These are phyloP conservation scores for Boeremia lycopersici DNA, from an alignment of 2,329 filamentous ascomycete species.

Conservation along the genomic window DNA sequence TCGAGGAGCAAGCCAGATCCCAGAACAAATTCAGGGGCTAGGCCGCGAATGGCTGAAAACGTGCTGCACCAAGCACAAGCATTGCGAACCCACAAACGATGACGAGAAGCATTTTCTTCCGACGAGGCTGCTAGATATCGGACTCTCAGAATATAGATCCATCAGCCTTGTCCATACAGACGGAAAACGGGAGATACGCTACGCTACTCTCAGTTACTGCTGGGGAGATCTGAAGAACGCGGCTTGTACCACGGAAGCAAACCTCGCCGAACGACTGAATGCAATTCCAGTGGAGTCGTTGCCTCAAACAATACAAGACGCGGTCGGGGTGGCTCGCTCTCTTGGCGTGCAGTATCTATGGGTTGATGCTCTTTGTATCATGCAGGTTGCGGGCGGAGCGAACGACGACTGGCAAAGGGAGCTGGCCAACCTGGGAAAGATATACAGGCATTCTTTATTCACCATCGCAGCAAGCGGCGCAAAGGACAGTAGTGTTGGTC, in stretches of 20 bases:
- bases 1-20: neutral
- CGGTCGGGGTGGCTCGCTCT: neutral
- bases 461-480: conserved; percentile 4
- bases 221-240: neutral
- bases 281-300: neutral
- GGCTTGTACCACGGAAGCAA: neutral
- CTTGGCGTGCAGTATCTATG: neutral
- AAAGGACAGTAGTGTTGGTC: neutral
- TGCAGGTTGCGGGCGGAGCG: neutral
- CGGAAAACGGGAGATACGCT: neutral
- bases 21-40: neutral
- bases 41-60: neutral
- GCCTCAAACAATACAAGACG: conserved; percentile 1
- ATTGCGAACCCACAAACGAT: neutral
- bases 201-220: neutral
- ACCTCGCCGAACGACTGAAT: neutral
- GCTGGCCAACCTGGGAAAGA: neutral
- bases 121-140: neutral
- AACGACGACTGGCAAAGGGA: conserved; percentile 1
- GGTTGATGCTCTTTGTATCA: conserved; percentile 7
- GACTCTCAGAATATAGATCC: neutral
- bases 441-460: neutral
- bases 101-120: neutral
- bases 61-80: neutral
- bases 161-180: neutral